Conservation (phyloP, 1,284 basidiomycete species). For the Ustilago loliicola region DNA sequence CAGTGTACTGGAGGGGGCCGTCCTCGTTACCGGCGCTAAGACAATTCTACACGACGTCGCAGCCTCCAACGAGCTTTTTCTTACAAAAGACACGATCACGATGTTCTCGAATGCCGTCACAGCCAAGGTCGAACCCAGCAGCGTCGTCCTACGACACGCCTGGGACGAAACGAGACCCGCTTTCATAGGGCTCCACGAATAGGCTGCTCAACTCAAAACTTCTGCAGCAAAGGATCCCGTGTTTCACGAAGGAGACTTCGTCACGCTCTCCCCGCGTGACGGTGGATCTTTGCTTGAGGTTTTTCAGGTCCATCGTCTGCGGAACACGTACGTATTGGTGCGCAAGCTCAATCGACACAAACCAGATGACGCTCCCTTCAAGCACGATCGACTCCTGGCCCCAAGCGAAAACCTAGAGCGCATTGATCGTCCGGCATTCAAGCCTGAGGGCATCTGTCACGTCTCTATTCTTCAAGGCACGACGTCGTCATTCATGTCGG, state of each 20-base stretch:
- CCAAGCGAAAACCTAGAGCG: slow-evolving; percentile 4
- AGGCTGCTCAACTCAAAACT: not conserved
- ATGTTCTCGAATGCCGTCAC: not conserved
- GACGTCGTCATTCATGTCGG: slow-evolving; percentile 9
- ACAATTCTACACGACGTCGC: slow-evolving; percentile 21
- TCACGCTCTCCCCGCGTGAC: slow-evolving; percentile 12
- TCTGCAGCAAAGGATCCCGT: not conserved
- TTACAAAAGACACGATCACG: not conserved
- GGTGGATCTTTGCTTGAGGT: slow-evolving; percentile 14
- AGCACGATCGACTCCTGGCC: slow-evolving; percentile 27
- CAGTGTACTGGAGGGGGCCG: not conserved
- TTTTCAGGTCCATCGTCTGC: slow-evolving; percentile 24
- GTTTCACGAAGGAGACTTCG: slow-evolving; percentile 49
- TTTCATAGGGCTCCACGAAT: slow-evolving; percentile 17
- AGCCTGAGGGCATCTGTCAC: slow-evolving; percentile 14
- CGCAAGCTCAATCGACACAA: slow-evolving; percentile 19
- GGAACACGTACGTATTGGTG: slow-evolving; percentile 1
- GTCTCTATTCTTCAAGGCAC: slow-evolving; percentile 11
- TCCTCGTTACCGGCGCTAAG: not conserved
- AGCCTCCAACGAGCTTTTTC: slow-evolving; percentile 16
- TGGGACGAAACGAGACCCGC: slow-evolving; percentile 23
- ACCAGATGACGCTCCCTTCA: slow-evolving; percentile 8
- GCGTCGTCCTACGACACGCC: slow-evolving; percentile 9
- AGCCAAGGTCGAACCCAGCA: not conserved
- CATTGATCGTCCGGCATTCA: not conserved